These are phyloP conservation scores for Gossypium gossypioides DNA, from an alignment of 441 rosid species.

Conservation along the genomic window DNA sequence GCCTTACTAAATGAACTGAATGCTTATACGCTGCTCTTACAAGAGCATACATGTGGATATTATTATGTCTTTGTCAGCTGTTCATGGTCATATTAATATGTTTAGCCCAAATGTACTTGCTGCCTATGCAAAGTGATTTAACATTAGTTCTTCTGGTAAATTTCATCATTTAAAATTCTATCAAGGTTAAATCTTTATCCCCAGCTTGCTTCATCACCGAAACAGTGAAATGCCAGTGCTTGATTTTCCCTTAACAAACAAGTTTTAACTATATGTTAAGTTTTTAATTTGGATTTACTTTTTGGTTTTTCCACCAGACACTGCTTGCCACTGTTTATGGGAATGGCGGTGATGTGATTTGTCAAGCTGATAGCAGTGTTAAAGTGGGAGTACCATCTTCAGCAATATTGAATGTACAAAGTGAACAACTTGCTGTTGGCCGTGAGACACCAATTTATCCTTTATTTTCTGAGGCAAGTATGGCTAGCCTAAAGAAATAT, in stretches of 20 bases:
- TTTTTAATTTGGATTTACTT: constrained; percentile 10
- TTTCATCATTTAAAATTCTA: not conserved
- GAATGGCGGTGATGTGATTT: constrained; percentile 47
- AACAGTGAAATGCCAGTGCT: constrained; percentile 5
- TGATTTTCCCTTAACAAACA: not conserved
- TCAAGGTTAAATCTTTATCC: not conserved
- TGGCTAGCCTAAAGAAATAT: constrained; percentile 19
- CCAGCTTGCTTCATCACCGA: constrained; percentile 1
- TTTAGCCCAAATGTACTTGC: not conserved
- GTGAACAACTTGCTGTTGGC: constrained; percentile 73
- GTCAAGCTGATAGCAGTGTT: constrained; percentile 58
- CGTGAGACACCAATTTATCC: constrained; percentile 72
- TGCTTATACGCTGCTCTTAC: not conserved
- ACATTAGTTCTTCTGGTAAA: not conserved
- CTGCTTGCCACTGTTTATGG: constrained; percentile 58
- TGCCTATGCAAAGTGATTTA: not conserved
- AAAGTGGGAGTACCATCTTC: constrained; percentile 70
- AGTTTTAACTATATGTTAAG: not conserved
- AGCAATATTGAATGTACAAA: constrained; percentile 57
- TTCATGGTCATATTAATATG: constrained; percentile 4
- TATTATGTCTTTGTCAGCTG: not conserved
- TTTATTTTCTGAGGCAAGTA: constrained; percentile 69
- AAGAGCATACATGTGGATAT: not conserved
- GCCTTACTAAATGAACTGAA: not conserved
- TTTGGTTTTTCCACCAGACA: constrained; percentile 41